Evolutionary conservation across 225 moss, liverwort and hornwort species (phyloP).

Genomic region (Climacium dendroides): DNA sequence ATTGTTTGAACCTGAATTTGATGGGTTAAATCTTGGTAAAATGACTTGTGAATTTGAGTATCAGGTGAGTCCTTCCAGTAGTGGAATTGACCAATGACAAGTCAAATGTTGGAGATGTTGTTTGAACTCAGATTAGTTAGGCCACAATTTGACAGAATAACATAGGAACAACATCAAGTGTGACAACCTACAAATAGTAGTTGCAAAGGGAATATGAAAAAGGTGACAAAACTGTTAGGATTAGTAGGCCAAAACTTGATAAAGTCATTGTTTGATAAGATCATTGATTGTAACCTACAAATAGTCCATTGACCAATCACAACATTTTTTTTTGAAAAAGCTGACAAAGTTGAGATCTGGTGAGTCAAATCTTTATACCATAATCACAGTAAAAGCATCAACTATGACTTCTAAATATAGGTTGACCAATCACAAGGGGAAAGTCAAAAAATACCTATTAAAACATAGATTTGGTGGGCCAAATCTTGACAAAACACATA

Average conservation of each 20-base stretch:
- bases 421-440: neutral
- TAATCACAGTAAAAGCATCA: fast-evolving
- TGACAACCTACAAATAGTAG: fast-evolving
- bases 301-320: neutral
- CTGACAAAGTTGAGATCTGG: fast-evolving
- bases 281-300: neutral
- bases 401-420: neutral
- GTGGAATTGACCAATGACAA: no score
- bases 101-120: neutral
- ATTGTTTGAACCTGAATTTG: neutral
- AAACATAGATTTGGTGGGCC: neutral
- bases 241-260: neutral
- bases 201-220: fast-evolving
- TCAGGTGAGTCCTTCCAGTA: neutral
- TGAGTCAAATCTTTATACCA: neutral
- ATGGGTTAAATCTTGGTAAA: neutral
- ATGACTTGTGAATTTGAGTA: fast-evolving
- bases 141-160: neutral
- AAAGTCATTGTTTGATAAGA: fast-evolving
- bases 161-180: neutral
- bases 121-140: fast-evolving
- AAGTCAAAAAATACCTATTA: fast-evolving
- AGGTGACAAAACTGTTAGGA: neutral
- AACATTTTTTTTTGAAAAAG: fast-evolving
- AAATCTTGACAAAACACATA: neutral